phyloP scores from a whole-genome alignment of 2,329 filamentous ascomycete species.

The Intubia oerlemansii region DNA sequence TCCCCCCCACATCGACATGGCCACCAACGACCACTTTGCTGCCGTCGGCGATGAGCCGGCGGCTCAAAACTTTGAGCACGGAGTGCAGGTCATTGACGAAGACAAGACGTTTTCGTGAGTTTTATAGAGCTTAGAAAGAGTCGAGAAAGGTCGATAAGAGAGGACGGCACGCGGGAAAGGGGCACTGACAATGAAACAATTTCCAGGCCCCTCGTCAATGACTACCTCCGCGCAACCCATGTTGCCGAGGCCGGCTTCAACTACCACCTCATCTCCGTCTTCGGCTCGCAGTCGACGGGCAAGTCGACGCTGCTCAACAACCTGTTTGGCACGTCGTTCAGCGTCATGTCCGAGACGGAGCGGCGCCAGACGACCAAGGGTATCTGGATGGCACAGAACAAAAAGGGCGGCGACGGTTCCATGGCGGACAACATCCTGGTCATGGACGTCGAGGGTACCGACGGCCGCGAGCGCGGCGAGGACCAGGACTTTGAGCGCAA shows the following conservation, averaged over 20 bases:
- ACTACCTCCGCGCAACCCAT: conserved; percentile 61
- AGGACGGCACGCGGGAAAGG: background rate
- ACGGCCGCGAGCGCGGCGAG: conserved; percentile 86
- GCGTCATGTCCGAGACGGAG: conserved; percentile 91
- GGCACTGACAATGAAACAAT: no score
- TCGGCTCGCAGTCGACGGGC: conserved; percentile 93
- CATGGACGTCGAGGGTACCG: conserved; percentile 97
- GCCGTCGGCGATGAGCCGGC: conserved; percentile 44
- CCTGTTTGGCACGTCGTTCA: conserved; percentile 89
- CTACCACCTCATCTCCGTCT: conserved; percentile 97
- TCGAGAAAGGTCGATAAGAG: background rate
- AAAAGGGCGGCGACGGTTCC: conserved; percentile 32
- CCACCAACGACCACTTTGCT: conserved; percentile 67
- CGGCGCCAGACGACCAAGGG: conserved; percentile 94
- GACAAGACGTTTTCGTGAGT: conserved; percentile 91
- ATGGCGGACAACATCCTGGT: conserved; percentile 98
- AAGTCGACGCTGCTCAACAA: conserved; percentile 95
- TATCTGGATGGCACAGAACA: conserved; percentile 99
- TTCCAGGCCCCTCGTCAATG: conserved; percentile 49
- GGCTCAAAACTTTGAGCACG: conserved; percentile 61
- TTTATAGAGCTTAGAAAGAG: background rate
- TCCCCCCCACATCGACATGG: no score
- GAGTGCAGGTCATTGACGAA: conserved; percentile 91
- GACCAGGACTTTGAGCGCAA: conserved; percentile 99
- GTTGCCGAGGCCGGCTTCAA: conserved; percentile 87